Percentiles rank a stretch among this genome's conserved stretches.
Evolutionary conservation across 2,329 filamentous ascomycete genomes (phyloP).

Genomic region (Grosmannia penicillata): DNA sequence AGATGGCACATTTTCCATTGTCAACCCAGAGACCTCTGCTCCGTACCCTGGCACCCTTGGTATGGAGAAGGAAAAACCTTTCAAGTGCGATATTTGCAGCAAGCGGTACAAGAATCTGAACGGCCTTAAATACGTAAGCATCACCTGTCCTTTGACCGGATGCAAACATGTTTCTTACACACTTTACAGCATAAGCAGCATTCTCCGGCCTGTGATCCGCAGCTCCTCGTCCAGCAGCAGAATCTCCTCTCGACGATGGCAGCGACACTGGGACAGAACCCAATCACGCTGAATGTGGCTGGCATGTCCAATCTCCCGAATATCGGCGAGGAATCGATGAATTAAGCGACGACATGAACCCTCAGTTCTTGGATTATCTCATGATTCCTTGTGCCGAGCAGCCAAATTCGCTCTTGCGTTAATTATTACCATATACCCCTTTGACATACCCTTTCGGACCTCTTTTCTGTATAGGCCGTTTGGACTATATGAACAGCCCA

Average conservation of each 20-base stretch:
- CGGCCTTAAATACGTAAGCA: constrained; percentile 82
- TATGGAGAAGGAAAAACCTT: constrained; percentile 99
- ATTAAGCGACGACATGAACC: constrained; percentile 7
- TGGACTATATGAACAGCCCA: not conserved
- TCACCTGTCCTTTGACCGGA: not conserved
- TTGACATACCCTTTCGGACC: not conserved
- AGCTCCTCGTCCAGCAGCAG: constrained; percentile 37
- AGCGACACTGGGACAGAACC: constrained; percentile 14
- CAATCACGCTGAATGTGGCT: constrained; percentile 19
- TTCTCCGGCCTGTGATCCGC: constrained; percentile 79
- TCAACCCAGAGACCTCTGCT: constrained; percentile 85
- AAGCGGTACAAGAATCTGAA: constrained; percentile 99
- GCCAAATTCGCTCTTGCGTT: not conserved
- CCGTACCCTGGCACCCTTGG: constrained; percentile 92
- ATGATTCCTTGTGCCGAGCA: not conserved
- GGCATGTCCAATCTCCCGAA: constrained; percentile 18
- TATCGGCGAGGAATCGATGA: constrained; percentile 28
- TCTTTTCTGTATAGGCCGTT: not conserved
- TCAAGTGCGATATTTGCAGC: constrained; percentile 90
- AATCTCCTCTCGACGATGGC: constrained; percentile 20
- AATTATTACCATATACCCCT: not conserved
- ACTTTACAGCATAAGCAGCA: constrained; percentile 54
- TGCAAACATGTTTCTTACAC: too few species aligned
- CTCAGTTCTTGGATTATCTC: not conserved
- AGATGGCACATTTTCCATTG: constrained; percentile 94